Evolutionary conservation across 1,284 basidiomycete species (phyloP).

Genomic region (Phylloporus sp.): DNA sequence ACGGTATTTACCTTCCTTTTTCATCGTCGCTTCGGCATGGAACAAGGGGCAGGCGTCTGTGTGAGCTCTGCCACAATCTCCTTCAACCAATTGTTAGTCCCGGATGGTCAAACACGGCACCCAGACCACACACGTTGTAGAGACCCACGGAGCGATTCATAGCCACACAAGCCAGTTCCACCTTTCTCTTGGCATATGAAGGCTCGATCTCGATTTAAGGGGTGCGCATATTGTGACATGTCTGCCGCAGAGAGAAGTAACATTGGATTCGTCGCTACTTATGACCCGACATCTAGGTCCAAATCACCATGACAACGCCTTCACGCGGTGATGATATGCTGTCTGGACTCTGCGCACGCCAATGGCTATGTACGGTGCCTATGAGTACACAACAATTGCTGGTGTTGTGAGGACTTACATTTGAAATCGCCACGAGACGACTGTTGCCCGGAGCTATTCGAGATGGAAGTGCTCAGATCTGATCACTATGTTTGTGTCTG

Average conservation of each 20-base stretch:
- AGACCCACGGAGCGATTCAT: not conserved
- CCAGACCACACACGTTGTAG: not conserved
- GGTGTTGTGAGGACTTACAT: not conserved
- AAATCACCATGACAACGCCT: not conserved
- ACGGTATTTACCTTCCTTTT: not conserved
- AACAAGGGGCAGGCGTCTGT: not conserved
- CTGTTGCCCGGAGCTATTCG: not conserved
- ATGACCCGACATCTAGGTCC: not conserved
- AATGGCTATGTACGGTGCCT: not conserved
- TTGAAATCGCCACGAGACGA: not conserved
- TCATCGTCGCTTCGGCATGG: not conserved
- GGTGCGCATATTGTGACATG: not conserved
- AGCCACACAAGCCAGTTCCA: not conserved
- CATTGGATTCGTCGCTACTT: not conserved
- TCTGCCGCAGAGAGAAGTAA: not conserved
- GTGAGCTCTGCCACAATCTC: not conserved
- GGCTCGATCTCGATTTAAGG: not conserved
- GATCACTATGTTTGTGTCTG: too few relatives aligned
- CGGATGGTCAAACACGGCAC: not conserved
- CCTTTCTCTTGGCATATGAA: not conserved
- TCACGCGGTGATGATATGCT: not conserved
- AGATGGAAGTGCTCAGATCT: not conserved
- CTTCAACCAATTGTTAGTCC: not conserved
- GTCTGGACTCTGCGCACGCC: not conserved
- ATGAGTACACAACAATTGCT: not conserved